Evolutionary conservation across 2,329 filamentous ascomycete genomes (phyloP).

Genomic region (Tolypocladium ovalisporum): DNA sequence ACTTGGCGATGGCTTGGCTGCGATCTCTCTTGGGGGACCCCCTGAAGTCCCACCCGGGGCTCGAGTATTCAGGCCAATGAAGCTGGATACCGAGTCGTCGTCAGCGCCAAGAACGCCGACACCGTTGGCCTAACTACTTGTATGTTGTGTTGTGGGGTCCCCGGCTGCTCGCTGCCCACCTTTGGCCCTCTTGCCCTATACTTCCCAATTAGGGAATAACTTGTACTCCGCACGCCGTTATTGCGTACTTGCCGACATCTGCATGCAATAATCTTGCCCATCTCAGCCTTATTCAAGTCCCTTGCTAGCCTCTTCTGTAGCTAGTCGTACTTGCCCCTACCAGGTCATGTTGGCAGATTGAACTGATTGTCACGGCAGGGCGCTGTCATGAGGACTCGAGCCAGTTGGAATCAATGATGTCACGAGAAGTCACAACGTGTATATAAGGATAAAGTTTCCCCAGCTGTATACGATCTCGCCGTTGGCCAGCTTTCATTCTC

Average conservation of each 20-base stretch:
- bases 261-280: too few relatives aligned
- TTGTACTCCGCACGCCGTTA: too few relatives aligned
- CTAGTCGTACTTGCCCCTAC: background rate
- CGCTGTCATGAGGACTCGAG: background rate
- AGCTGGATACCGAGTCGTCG: background rate
- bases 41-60: background rate
- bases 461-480: too few relatives aligned
- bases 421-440: background rate
- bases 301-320: too few relatives aligned
- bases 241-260: too few relatives aligned
- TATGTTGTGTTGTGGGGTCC: too few relatives aligned
- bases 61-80: background rate
- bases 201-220: too few relatives aligned
- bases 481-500: background rate
- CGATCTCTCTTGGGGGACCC: background rate
- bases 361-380: background rate
- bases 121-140: background rate
- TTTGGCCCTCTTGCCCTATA: background rate
- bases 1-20: background rate
- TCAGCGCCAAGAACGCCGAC: background rate
- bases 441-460: background rate
- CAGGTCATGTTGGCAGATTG: background rate
- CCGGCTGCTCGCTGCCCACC: background rate
- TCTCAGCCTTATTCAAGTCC: too few relatives aligned
- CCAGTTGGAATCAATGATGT: background rate